These are phyloP conservation scores for Fragaria ananassa DNA, from an alignment of 306 rosid species.

Conservation along the genomic window DNA sequence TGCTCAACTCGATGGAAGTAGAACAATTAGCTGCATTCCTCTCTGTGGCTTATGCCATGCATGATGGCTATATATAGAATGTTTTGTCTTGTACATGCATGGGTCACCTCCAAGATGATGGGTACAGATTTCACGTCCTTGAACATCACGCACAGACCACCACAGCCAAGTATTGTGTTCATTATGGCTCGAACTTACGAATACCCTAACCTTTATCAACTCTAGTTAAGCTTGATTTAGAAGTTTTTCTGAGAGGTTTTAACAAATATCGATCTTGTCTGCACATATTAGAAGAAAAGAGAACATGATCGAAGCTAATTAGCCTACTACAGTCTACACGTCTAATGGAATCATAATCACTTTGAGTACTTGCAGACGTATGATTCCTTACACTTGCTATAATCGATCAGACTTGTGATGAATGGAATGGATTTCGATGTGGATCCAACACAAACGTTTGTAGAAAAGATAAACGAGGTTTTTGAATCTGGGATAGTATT, in stretches of 20 bases:
- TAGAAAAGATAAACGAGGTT: no score
- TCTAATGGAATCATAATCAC: neutral
- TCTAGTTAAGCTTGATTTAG: neutral
- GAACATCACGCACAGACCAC: neutral
- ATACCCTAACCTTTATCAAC: neutral
- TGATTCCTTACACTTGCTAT: neutral
- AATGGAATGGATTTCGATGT: neutral
- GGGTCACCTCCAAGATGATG: slow-evolving; percentile 14
- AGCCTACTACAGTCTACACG: neutral
- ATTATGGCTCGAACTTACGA: neutral
- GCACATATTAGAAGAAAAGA: neutral
- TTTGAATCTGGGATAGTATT: no score
- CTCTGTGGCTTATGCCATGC: slow-evolving; percentile 17
- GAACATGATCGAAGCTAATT: neutral
- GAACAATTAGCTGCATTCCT: slow-evolving; percentile 8
- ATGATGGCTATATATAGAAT: slow-evolving; percentile 10
- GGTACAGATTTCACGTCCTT: slow-evolving; percentile 18
- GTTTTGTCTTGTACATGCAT: neutral
- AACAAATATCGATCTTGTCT: neutral
- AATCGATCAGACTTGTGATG: neutral
- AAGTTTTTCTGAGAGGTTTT: neutral
- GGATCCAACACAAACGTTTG: neutral
- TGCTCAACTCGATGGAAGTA: slow-evolving; percentile 15
- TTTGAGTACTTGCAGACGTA: no score
- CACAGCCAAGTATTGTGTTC: neutral